phyloP scores from a whole-genome alignment of 1,139 yeast genomes.

The Suhomyces bolitotheri region DNA sequence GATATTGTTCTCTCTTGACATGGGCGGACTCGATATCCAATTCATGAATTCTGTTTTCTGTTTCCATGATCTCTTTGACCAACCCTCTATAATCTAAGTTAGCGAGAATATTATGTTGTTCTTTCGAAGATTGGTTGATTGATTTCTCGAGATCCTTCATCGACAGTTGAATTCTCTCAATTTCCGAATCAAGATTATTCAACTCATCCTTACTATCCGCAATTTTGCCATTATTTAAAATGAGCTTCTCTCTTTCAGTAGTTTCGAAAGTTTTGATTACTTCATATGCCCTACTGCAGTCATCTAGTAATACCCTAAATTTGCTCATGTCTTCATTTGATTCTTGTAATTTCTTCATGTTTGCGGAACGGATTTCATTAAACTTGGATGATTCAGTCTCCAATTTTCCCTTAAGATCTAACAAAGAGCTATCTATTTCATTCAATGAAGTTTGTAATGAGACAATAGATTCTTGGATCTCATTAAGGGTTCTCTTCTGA shows the following conservation, averaged over 20 bases:
- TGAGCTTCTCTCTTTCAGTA: constrained; percentile 19
- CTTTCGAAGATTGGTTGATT: constrained; percentile 36
- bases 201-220: not conserved
- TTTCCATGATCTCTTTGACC: constrained; percentile 27
- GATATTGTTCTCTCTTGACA: constrained; percentile 61
- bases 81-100: constrained; percentile 42
- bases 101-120: constrained; percentile 40
- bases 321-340: constrained; percentile 8
- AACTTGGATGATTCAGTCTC: constrained; percentile 25
- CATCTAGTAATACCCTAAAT: constrained; percentile 4
- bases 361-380: constrained; percentile 23
- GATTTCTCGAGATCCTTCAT: constrained; percentile 30
- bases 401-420: constrained; percentile 16
- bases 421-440: constrained; percentile 17
- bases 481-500: constrained; percentile 14
- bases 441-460: constrained; percentile 8
- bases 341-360: constrained; percentile 10
- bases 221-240: constrained; percentile 17
- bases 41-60: constrained; percentile 29
- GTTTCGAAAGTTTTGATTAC: constrained; percentile 24
- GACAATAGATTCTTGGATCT: constrained; percentile 3
- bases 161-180: constrained; percentile 27
- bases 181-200: constrained; percentile 23
- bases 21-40: constrained; percentile 63
- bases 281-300: constrained; percentile 12